Conservation (phyloP, 2,329 filamentous ascomycete genomes). For the Alternaria triticimaculans region DNA sequence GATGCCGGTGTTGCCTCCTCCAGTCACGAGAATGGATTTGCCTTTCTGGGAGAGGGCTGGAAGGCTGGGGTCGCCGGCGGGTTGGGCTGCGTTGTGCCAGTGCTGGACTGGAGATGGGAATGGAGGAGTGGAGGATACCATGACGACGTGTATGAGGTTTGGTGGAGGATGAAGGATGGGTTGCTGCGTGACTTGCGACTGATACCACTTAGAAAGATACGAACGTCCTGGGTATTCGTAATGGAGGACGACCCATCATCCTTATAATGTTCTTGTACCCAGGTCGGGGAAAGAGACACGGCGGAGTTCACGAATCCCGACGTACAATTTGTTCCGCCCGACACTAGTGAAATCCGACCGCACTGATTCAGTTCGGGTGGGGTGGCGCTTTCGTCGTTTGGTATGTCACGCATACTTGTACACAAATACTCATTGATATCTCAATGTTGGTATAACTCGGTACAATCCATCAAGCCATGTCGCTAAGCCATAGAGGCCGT, state of each 20-base stretch:
- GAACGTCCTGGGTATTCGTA: not conserved
- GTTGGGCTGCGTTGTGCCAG: slow-evolving; percentile 28
- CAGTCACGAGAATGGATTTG: slow-evolving; percentile 47
- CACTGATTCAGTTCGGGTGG: not conserved
- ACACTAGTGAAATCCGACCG: not conserved
- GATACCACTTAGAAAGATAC: not conserved
- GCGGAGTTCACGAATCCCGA: not conserved
- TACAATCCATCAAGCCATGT: no score
- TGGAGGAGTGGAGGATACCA: slow-evolving; percentile 21
- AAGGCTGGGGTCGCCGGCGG: slow-evolving; percentile 39
- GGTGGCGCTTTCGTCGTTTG: not conserved
- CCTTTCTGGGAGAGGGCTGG: slow-evolving; percentile 33
- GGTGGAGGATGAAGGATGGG: not conserved
- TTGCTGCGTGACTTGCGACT: not conserved
- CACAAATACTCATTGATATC: not conserved
- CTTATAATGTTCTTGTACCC: not conserved
- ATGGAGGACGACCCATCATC: not conserved
- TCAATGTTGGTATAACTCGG: not conserved
- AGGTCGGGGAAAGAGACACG: not conserved
- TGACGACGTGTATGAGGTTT: not conserved
- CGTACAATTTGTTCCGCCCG: not conserved
- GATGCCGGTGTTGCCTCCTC: slow-evolving; percentile 53
- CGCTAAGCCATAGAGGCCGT: slow-evolving; percentile 45
- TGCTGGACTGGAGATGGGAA: slow-evolving; percentile 37
- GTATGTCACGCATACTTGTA: not conserved